Evolutionary conservation across 2,329 filamentous ascomycete species (phyloP), one percentile per base, ranked within the genome.

Genomic region (Cadophora gregata): DNA sequence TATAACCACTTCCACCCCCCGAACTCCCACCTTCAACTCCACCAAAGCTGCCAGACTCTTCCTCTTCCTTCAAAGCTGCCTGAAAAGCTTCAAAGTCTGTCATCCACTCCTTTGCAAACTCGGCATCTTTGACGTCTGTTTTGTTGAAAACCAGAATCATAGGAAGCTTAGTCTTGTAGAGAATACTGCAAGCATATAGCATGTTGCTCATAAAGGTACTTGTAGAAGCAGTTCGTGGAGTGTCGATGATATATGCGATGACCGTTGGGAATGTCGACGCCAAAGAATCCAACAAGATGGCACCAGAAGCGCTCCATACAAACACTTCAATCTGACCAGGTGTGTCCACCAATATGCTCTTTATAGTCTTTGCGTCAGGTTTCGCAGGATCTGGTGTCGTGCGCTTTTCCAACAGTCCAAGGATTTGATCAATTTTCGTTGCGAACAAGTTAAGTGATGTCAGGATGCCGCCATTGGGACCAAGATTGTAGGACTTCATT

Each of bases 131-230:
- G 50, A 97, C 93, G 75, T 99, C 96, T 0, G 94, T 97, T 83
- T 99, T 99, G 84, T 99, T 99, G 85, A 99, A 98, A 12, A 99
- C 96, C 8, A 99, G 82, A 63, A 99, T 96, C 96, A 99, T 99
- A 27, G 96, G 96, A 0, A 99, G 84, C 78, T 97, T 97, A 1
- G 95, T 98, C 83, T 98, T 98, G 86, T 99, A 99, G 19, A 99
- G 86, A 71, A 99, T 99, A 67, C 92, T 97, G 84, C 96, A 98
- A 25, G 96, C 96, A 79, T 99, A 99, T 51, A 99, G 89, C 96
- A 99, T 99, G 81, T 99, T 99, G 78, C 92, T 96, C 96, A 99
- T 99, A 80, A 99, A 99, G 0, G 96, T 99, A 70, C 91, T 94
- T 0, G 96, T 98, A 47, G 93, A 97, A 42, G 91, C 89, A 16